Conservation (phyloP, 73 alveolate genomes). For the Blepharisma stoltei region DNA sequence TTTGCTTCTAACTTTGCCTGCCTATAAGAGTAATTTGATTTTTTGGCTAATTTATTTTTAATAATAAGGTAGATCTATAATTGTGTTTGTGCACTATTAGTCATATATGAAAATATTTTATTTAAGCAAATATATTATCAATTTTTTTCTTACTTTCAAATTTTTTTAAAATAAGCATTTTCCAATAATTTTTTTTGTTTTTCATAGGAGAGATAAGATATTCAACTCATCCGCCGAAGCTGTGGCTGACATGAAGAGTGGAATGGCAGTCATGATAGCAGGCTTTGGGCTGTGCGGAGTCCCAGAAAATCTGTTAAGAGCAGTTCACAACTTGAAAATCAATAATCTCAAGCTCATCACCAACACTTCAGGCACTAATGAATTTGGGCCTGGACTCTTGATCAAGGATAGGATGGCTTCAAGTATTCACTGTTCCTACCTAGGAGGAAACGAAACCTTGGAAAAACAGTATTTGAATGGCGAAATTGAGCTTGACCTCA, state of each 20-base stretch:
- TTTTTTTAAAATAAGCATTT: too few relatives aligned
- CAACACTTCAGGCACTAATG: slow-evolving; percentile 68
- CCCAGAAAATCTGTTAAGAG: slow-evolving; percentile 86
- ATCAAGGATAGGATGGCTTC: slow-evolving; percentile 27
- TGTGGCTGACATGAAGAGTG: slow-evolving; percentile 58
- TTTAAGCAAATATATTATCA: too few relatives aligned
- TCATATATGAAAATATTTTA: too few relatives aligned
- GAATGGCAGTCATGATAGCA: slow-evolving; percentile 69
- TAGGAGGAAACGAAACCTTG: slow-evolving; percentile 77
- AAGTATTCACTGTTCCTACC: slow-evolving; percentile 59
- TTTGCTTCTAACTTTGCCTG: too few relatives aligned
- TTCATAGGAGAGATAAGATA: too few relatives aligned
- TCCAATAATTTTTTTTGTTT: too few relatives aligned
- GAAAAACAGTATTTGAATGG: slow-evolving; percentile 72
- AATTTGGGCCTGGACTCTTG: slow-evolving; percentile 34
- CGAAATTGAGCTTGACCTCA: slow-evolving; percentile 77
- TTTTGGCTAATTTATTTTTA: too few relatives aligned
- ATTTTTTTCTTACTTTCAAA: too few relatives aligned
- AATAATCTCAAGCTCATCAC: slow-evolving; percentile 72
- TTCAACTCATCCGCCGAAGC: slow-evolving; percentile 43
- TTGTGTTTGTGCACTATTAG: too few relatives aligned
- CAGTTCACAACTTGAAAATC: slow-evolving; percentile 49
- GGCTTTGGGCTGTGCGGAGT: slow-evolving; percentile 97
- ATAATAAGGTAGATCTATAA: too few relatives aligned
- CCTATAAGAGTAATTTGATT: too few relatives aligned